Conservation (phyloP, 2,329 filamentous ascomycete genomes). For the Xylariaceae sp. region DNA sequence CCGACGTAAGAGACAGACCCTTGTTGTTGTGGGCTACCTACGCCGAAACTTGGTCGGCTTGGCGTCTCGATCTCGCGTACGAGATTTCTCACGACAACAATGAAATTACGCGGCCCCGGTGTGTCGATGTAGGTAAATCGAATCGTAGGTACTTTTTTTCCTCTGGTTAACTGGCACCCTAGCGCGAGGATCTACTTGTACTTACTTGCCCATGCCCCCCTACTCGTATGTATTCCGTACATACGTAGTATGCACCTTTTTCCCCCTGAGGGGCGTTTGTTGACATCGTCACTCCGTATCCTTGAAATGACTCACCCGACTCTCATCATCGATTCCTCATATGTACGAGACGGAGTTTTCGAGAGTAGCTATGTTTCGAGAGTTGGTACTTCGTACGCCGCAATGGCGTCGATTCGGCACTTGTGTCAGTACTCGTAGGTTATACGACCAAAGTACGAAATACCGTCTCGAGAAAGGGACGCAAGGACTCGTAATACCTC, state of each 20-base stretch:
- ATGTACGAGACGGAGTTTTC: neutral
- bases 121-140: neutral
- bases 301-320: neutral
- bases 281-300: neutral
- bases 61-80: neutral
- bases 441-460: neutral
- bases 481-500: constrained; percentile 14
- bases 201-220: neutral
- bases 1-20: neutral
- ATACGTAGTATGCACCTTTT: neutral
- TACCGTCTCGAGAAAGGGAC: constrained; percentile 9
- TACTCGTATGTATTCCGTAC: neutral
- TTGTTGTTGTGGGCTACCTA: neutral
- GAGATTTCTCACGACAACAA: neutral
- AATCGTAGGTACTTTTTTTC: neutral
- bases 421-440: neutral
- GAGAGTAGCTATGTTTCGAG: neutral
- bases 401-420: neutral
- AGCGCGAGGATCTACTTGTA: neutral
- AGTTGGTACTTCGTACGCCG: neutral
- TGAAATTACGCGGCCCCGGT: neutral
- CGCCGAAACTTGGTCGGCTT: constrained; percentile 4
- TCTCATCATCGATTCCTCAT: neutral
- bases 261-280: neutral
- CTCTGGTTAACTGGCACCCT: neutral